Percentiles rank a stretch among this genome's conserved stretches.
These are phyloP conservation scores for Aspergillus sp. DNA, from an alignment of 2,329 filamentous ascomycete species.

Conservation along the genomic window DNA sequence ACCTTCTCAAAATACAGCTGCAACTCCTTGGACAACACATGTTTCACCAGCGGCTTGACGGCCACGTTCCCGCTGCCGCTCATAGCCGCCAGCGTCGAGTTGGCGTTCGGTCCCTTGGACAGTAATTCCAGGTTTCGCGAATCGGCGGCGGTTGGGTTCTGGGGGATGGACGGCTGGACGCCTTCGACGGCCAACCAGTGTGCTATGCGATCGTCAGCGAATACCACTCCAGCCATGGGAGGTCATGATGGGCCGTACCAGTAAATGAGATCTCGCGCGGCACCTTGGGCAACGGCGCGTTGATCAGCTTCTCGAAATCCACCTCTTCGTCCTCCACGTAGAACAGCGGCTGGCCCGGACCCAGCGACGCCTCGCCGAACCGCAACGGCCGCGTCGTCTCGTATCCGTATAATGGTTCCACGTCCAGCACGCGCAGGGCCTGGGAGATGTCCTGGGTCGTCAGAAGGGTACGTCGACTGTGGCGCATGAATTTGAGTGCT, in stretches of 20 bases:
- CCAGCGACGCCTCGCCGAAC: slow-evolving; percentile 91
- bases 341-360: slow-evolving; percentile 89
- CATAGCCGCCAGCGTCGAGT: slow-evolving; percentile 77
- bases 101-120: slow-evolving; percentile 85
- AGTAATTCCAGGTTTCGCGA: slow-evolving; percentile 79
- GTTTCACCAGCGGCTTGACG: slow-evolving; percentile 89
- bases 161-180: slow-evolving; percentile 91
- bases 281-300: slow-evolving; percentile 90
- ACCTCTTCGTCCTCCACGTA: slow-evolving; percentile 99
- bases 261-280: slow-evolving; percentile 91
- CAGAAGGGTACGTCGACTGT: slow-evolving; percentile 78
- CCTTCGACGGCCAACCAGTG: slow-evolving; percentile 98
- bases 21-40: slow-evolving; percentile 92
- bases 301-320: slow-evolving; percentile 98
- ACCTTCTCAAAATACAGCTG: slow-evolving; percentile 97
- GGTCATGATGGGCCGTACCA: slow-evolving; percentile 48
- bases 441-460: slow-evolving; percentile 87
- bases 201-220: slow-evolving; percentile 49
- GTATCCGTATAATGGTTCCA: slow-evolving; percentile 95
- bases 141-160: slow-evolving; percentile 88
- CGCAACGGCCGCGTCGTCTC: slow-evolving; percentile 84
- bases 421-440: slow-evolving; percentile 80
- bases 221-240: slow-evolving; percentile 7
- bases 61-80: slow-evolving; percentile 78
- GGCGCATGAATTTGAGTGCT: slow-evolving; percentile 93